phyloP scores from a whole-genome alignment of 306 rosid genomes.

The Boehmeria nivea region DNA sequence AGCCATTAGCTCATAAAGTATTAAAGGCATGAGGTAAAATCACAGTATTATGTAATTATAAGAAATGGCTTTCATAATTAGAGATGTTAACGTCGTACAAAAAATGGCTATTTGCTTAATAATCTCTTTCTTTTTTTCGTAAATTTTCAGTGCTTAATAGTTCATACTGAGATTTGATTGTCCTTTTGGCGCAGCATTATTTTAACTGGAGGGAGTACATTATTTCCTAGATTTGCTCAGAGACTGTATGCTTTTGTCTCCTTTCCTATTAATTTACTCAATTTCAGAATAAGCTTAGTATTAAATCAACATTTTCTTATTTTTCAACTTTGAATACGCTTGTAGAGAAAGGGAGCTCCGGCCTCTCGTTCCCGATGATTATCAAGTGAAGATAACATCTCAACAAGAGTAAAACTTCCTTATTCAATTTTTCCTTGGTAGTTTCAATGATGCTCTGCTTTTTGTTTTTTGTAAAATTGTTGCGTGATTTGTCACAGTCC shows the following conservation, averaged over 20 bases:
- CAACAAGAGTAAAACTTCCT: slow-evolving; percentile 69
- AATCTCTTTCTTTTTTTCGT: too few relatives aligned
- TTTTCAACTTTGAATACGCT: neutral
- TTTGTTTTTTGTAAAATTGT: slow-evolving; percentile 5
- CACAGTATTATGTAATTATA: too few relatives aligned
- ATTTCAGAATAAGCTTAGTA: neutral
- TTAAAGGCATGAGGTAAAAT: too few relatives aligned
- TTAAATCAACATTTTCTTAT: too few relatives aligned
- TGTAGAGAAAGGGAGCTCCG: slow-evolving; percentile 89
- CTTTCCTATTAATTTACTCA: neutral
- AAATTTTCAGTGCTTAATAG: neutral
- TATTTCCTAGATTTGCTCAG: slow-evolving; percentile 73
- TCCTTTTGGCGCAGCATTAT: slow-evolving; percentile 62
- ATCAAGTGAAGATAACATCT: slow-evolving; percentile 69
- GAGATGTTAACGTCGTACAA: too few relatives aligned
- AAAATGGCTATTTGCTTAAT: too few relatives aligned
- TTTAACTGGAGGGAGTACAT: slow-evolving; percentile 89
- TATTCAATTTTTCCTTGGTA: neutral
- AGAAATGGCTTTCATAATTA: too few relatives aligned
- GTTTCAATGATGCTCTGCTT: neutral
- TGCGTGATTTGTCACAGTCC: slow-evolving; percentile 46
- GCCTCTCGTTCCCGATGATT: slow-evolving; percentile 83
- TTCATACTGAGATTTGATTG: slow-evolving; percentile 2
- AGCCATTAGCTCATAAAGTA: too few relatives aligned
- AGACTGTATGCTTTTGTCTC: slow-evolving; percentile 60